Conservation (phyloP, 768 basidiomycete genomes). For the Fomitopsis pulvina region DNA sequence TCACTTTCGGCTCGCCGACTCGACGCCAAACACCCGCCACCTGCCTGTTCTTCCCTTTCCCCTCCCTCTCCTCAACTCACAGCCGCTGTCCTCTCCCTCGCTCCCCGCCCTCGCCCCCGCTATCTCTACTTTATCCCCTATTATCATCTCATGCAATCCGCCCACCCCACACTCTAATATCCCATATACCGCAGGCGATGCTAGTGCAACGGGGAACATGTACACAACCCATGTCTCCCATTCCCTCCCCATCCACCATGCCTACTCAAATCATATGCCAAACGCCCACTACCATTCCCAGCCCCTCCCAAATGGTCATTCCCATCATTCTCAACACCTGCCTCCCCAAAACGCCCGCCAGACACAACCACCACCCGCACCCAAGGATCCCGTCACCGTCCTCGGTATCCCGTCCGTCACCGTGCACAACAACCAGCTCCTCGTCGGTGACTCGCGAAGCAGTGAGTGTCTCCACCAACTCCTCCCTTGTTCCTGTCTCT, state of each 20-base stretch:
- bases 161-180: background rate
- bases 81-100: background rate
- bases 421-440: conserved; percentile 59
- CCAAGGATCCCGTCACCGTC: conserved; percentile 60
- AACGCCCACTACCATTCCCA: conserved; percentile 22
- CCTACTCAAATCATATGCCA: conserved; percentile 25
- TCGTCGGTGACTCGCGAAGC: conserved; percentile 66
- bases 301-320: conserved; percentile 12
- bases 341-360: conserved; percentile 13
- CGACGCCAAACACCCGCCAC: conserved; percentile 6
- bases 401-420: conserved; percentile 72
- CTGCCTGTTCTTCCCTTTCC: background rate
- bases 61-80: background rate
- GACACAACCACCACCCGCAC: conserved; percentile 16
- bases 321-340: conserved; percentile 12
- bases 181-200: conserved; percentile 38
- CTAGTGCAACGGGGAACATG: conserved; percentile 48
- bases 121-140: conserved; percentile 18
- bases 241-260: conserved; percentile 29
- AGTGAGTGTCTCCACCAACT: conserved; percentile 41
- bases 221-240: conserved; percentile 42
- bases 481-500: conserved; percentile 5
- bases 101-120: background rate
- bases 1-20: conserved; percentile 7
- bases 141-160: background rate